These are phyloP conservation scores for Spinacia oleracea DNA, from an alignment of 179 eudicot species.

Conservation along the genomic window DNA sequence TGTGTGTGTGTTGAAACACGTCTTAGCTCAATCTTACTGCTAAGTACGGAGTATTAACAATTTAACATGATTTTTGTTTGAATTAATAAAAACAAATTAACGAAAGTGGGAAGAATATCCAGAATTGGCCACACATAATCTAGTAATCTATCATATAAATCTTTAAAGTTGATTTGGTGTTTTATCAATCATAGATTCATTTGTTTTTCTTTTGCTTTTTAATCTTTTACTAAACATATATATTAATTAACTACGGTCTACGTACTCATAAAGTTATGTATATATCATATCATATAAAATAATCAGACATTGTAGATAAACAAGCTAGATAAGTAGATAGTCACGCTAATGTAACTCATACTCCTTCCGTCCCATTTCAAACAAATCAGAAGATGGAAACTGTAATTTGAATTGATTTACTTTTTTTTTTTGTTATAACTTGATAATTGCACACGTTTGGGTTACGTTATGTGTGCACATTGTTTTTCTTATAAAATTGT, in stretches of 20 bases:
- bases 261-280: too few species aligned
- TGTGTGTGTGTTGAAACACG: not conserved
- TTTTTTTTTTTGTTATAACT: too few species aligned
- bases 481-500: too few species aligned
- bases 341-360: too few species aligned
- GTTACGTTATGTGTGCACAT: too few species aligned
- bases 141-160: conserved; percentile 21
- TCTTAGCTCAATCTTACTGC: not conserved
- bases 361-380: too few species aligned
- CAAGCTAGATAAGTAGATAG: not conserved
- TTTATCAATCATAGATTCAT: not conserved
- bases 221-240: not conserved
- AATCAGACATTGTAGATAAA: not conserved
- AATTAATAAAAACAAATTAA: not conserved
- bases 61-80: not conserved
- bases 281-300: not conserved
- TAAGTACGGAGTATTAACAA: not conserved
- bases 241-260: too few species aligned
- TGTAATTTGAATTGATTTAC: too few species aligned
- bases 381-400: too few species aligned
- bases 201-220: not conserved
- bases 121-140: conserved; percentile 22
- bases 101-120: conserved; percentile 8
- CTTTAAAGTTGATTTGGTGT: conserved; percentile 1
- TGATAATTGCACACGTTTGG: too few species aligned